Percentiles rank a stretch among this genome's conserved stretches.
These are phyloP conservation scores for Edaphochlamys debaryana DNA, from an alignment of 139 green algal genomes.

Conservation along the genomic window DNA sequence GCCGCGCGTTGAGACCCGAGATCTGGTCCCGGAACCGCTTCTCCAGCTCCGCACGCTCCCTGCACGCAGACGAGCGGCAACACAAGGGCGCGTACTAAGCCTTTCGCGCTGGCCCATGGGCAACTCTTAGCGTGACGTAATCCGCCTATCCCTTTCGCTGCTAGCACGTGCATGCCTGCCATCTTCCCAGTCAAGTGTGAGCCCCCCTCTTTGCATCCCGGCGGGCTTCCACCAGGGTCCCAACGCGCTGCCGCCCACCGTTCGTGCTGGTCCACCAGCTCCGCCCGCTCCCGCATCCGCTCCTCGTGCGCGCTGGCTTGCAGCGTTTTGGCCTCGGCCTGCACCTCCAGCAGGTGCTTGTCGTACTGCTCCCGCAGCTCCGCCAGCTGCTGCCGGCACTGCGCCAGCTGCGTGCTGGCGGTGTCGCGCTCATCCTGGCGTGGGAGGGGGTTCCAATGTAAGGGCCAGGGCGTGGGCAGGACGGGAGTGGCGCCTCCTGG, in stretches of 20 bases:
- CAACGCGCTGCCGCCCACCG: conserved; percentile 55
- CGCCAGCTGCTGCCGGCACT: conserved; percentile 57
- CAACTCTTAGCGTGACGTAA: no score
- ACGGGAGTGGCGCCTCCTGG: no score
- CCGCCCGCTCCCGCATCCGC: conserved; percentile 57
- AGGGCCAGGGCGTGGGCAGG: background rate
- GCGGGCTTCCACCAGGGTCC: no score
- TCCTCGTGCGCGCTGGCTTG: conserved; percentile 65
- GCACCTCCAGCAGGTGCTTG: conserved; percentile 67
- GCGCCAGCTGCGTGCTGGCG: conserved; percentile 30
- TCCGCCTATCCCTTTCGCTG: no score
- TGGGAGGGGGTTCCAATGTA: background rate
- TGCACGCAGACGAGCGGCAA: no score
- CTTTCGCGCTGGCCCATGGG: no score
- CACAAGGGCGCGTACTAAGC: no score
- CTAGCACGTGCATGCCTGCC: no score
- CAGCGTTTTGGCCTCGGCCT: conserved; percentile 63
- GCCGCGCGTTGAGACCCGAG: conserved; percentile 45
- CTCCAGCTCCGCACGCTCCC: conserved; percentile 53
- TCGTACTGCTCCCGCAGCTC: conserved; percentile 66
- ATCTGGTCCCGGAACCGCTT: conserved; percentile 48
- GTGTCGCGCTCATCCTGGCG: conserved; percentile 40
- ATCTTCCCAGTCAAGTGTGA: no score
- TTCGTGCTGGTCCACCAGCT: conserved; percentile 60
- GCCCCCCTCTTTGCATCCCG: no score